phyloP scores from a whole-genome alignment of 1,139 yeast genomes.

The Candida frijolesensis region DNA sequence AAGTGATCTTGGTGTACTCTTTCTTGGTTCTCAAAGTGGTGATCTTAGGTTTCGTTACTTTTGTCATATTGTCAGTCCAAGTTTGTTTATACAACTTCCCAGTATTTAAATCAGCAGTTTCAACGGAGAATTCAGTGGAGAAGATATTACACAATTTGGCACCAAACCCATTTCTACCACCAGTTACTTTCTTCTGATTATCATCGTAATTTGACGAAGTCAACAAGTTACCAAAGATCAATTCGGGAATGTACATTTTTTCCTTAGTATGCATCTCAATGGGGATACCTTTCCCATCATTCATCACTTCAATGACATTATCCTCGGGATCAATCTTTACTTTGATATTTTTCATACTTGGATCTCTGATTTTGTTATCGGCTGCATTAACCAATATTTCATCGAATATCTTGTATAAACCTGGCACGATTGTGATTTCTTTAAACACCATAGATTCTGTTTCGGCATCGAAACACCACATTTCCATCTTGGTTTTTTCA shows the following conservation, averaged over 20 bases:
- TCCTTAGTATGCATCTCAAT: constrained; percentile 92
- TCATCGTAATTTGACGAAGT: constrained; percentile 97
- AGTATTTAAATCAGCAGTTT: constrained; percentile 78
- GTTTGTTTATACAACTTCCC: constrained; percentile 72
- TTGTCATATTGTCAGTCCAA: constrained; percentile 88
- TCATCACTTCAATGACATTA: constrained; percentile 76
- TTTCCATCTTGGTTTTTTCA: constrained; percentile 73
- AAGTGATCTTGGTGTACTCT: constrained; percentile 86
- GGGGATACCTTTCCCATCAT: constrained; percentile 97
- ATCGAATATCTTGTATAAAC: constrained; percentile 93
- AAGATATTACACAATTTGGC: constrained; percentile 91
- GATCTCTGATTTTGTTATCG: constrained; percentile 95
- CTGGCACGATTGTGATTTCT: constrained; percentile 86
- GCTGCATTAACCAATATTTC: constrained; percentile 98
- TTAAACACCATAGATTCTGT: constrained; percentile 72
- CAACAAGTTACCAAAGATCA: constrained; percentile 92
- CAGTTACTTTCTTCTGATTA: constrained; percentile 92
- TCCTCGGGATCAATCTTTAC: constrained; percentile 78
- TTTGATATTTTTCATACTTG: constrained; percentile 80
- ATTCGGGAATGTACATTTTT: constrained; percentile 90
- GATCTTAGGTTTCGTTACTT: constrained; percentile 75
- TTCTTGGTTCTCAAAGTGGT: constrained; percentile 57
- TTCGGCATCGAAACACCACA: constrained; percentile 83
- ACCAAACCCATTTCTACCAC: constrained; percentile 99
- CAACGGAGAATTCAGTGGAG: constrained; percentile 83